Base-by-base conservation (phyloP, 2,329 filamentous ascomycete genomes). In the Xenoacremonium recifei region DNA sequence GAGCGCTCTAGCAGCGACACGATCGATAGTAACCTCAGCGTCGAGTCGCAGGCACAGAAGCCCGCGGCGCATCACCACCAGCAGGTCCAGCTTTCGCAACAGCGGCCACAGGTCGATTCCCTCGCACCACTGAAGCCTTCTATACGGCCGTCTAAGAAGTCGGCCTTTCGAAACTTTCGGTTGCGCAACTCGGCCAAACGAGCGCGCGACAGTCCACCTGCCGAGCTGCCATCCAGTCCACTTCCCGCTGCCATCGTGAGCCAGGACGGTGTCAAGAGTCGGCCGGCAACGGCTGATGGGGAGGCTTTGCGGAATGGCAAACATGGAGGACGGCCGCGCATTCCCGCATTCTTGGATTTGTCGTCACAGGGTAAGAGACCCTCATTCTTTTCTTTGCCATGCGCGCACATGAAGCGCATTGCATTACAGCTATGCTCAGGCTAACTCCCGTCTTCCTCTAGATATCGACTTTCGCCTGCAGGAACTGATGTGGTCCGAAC, bases 401-500 rank as follows among this genome's bases (percentile, higher is more conserved):
- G 25, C 39, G 27, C 20, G 16, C 5, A 29, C 18, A 13, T 25
- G 31, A 34, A 37, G 19, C 11, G 30, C 21, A 21, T 17, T 11
- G 35, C 40, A 21, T 39, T 25, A 18, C 23, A 36, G 3, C n/a
- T 4, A 21, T 12, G 18, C 31, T 12, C 27, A 42, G 38, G 32
- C 47, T 53, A 25, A 54, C 32, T 16, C 39, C 13, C 7, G n/a
- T n/a, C n/a, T n/a, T n/a, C n/a, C 6, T 6, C 21, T 50, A 77
- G 76, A 73, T 21, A 74, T 79, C 50, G 63, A 71, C 23, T 50
- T 54, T 47, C 77, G 73, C 50, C 81, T 78, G 50, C 65, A 70
- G 16, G 76, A 81, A 18, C 64, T 82, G 29, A 66, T 65, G 15
- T 78, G 74, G 75, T 67, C 68, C 32, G 78, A 82, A 57, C 71